Base-by-base conservation (phyloP, 2,329 filamentous ascomycete genomes). In the Chalara sp. region DNA sequence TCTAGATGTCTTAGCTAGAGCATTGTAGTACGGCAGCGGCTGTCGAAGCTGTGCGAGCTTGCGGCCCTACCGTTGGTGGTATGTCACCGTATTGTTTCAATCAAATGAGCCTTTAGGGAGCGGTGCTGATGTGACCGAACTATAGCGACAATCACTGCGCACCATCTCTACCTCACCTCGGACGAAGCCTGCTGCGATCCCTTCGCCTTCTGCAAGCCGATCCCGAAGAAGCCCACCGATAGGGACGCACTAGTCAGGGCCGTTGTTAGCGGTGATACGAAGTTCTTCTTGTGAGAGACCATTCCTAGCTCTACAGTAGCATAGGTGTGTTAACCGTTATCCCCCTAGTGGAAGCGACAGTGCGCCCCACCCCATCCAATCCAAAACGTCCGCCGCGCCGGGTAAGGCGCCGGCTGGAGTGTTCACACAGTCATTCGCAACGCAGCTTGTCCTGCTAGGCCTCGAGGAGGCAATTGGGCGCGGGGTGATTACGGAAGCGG, bases 1-100 rank as follows among this genome's bases (percentile, higher is more conserved):
- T 30, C 44, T 3, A 11, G 32, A 21, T 10, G 21, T 46, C 8
- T 31, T 32, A 46, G 45, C 68, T 92, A 47, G 87, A 96, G 72
- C 91, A 96, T 72, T 95, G 89, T 74, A 90, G 89, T 10, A 93
- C 89, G 1, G 83, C 83, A 1, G 88, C 86, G 1, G 91, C 90
- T 0, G 74, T 96, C 5, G 80, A 86, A 56, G 83, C 88, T 1
- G 90, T 96, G 32, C 76, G 78, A 57, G 73, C 79, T 12, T 93
- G 89, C 63, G 89, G 89, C 0, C 79, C 84, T 30, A 86, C 79
- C 2, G 91, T 96, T 32, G 84, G 46, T 30, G 54, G 54, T 29
- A 46, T 46, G 48, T 47, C 31, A 13, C 33, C 37, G n/a, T 40
- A 32, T 32, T n/a, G 6, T 48, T 44, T 47, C 8, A 51, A 33